Conservation (phyloP, 106 monocot genomes). For the Dioscorea zingiberensis region DNA sequence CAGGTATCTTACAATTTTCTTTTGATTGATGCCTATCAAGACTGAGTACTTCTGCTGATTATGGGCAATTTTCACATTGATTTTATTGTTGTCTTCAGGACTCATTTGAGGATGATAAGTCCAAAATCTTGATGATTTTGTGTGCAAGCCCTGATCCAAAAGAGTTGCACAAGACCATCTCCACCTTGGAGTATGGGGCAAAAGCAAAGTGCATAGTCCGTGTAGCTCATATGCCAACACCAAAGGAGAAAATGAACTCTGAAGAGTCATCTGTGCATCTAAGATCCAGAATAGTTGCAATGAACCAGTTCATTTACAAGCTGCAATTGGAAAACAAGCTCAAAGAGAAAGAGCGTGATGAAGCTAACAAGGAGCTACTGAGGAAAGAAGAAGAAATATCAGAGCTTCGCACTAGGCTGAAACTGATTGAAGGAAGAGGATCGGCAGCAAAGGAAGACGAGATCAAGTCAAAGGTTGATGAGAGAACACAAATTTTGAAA, state of each 20-base stretch:
- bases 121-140: constrained; percentile 95
- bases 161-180: constrained; percentile 88
- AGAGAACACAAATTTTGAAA: constrained; percentile 39
- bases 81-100: constrained; percentile 37
- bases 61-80: too few species aligned
- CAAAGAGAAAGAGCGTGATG: constrained; percentile 59
- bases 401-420: constrained; percentile 30
- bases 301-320: constrained; percentile 96
- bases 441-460: constrained; percentile 42
- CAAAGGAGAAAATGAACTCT: constrained; percentile 27
- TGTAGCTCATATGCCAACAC: constrained; percentile 66
- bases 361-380: constrained; percentile 45
- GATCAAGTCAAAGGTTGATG: constrained; percentile 41
- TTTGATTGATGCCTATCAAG: too few species aligned
- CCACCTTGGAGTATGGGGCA: constrained; percentile 94
- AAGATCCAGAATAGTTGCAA: constrained; percentile 65
- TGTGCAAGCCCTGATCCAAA: constrained; percentile 95
- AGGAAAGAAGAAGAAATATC: constrained; percentile 61
- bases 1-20: constrained; percentile 44
- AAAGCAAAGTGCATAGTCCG: constrained; percentile 98
- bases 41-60: too few species aligned
- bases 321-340: constrained; percentile 74
- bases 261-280: constrained; percentile 46
- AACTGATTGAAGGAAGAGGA: constrained; percentile 37
- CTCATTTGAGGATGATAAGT: constrained; percentile 93